phyloP scores from a whole-genome alignment of 257 asterid species.

The Jaltomata sinuosa region DNA sequence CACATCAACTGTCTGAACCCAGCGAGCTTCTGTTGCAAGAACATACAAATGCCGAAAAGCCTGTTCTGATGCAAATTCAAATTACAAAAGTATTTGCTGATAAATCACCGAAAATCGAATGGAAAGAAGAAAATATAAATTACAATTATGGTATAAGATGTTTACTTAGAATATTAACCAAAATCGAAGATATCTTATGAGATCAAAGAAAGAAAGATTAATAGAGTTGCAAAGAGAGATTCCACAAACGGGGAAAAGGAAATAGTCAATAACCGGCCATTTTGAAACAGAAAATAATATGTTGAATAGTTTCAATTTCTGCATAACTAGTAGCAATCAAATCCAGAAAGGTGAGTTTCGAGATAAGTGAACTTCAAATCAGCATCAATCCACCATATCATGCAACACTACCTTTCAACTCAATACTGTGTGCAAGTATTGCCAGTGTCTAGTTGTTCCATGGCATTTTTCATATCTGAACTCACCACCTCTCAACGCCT shows the following conservation, averaged over 20 bases:
- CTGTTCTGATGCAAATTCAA: slow-evolving; percentile 24
- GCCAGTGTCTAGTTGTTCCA: not conserved
- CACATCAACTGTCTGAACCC: slow-evolving; percentile 96
- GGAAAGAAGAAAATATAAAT: not conserved
- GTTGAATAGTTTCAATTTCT: not conserved
- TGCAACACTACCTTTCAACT: not conserved
- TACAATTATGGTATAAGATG: not conserved
- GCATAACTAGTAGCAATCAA: not conserved
- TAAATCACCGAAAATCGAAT: not conserved
- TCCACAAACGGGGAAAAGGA: not conserved
- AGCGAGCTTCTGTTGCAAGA: slow-evolving; percentile 97
- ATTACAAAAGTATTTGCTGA: not conserved
- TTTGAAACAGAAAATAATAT: not conserved
- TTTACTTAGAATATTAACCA: not conserved
- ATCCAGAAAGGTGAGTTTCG: not conserved
- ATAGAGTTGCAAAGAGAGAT: not conserved
- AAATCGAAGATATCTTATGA: not conserved
- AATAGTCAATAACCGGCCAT: not conserved
- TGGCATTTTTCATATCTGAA: not conserved
- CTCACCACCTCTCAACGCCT: not conserved
- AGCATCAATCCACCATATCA: not conserved
- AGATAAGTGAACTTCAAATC: not conserved
- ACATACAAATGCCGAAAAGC: slow-evolving; percentile 98
- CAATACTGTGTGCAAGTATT: not conserved
- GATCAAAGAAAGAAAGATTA: not conserved